phyloP scores from a whole-genome alignment of 345 rosid genomes.

The Rhodomyrtus tomentosa region DNA sequence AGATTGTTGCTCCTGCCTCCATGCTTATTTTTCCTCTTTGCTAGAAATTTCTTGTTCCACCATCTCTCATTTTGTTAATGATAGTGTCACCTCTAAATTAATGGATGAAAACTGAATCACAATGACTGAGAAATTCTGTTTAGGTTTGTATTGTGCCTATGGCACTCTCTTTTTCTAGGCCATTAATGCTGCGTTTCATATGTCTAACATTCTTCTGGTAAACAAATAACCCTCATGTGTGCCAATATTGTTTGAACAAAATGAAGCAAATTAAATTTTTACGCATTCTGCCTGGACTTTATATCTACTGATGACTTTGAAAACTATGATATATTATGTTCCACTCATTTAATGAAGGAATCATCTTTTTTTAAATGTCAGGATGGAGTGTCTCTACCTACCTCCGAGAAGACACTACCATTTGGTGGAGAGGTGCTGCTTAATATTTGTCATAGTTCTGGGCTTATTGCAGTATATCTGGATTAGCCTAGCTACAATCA shows the following conservation, averaged over 20 bases:
- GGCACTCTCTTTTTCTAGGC: neutral
- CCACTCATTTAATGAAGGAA: neutral
- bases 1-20: neutral
- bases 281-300: neutral
- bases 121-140: neutral
- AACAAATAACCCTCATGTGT: neutral
- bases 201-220: neutral
- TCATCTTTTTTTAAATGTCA: conserved; percentile 17
- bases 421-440: conserved; percentile 87
- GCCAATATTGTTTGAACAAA: neutral
- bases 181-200: neutral
- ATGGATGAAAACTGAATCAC: neutral
- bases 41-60: neutral
- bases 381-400: conserved; percentile 94
- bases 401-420: conserved; percentile 82
- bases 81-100: neutral
- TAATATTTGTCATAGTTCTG: neutral
- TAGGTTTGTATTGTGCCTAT: neutral
- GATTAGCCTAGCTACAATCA: neutral
- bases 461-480: neutral
- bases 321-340: neutral
- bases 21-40: neutral
- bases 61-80: neutral
- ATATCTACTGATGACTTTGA: neutral
- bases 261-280: neutral